phyloP scores from a whole-genome alignment of 352 stramenopile species.

The Phytopythium chamaehyphon region DNA sequence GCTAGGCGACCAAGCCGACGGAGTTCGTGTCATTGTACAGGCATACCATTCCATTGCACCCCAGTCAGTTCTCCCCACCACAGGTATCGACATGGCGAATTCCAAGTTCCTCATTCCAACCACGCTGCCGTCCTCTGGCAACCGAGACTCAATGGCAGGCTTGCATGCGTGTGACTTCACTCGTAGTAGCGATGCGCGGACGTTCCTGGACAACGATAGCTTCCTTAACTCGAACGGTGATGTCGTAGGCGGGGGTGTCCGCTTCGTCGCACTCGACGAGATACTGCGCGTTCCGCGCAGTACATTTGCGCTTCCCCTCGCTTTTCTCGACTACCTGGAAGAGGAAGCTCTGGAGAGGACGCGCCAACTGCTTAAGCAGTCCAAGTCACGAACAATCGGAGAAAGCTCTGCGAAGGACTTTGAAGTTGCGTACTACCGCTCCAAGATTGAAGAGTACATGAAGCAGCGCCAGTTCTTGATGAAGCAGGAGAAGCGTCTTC shows the following conservation, averaged over 20 bases:
- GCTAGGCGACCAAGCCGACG: conserved; percentile 14
- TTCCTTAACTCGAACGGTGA: conserved; percentile 47
- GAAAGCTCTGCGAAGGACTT: conserved; percentile 29
- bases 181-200: conserved; percentile 29
- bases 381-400: conserved; percentile 17
- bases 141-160: conserved; percentile 1
- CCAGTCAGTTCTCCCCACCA: conserved; percentile 51
- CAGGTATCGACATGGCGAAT: conserved; percentile 67
- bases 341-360: conserved; percentile 54
- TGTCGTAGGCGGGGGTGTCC: conserved; percentile 21
- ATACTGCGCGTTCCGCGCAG: conserved; percentile 68
- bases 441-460: conserved; percentile 72
- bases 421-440: conserved; percentile 60
- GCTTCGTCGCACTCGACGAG: conserved; percentile 70
- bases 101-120: conserved; percentile 76
- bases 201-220: conserved; percentile 60
- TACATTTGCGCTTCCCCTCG: conserved; percentile 70
- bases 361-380: conserved; percentile 45
- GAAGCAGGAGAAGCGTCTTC: conserved; percentile 59
- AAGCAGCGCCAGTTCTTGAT: conserved; percentile 75
- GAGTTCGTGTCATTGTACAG: conserved; percentile 48
- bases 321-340: conserved; percentile 72
- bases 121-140: conserved; percentile 30
- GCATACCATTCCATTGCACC: conserved; percentile 42
- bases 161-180: conserved; percentile 9